Conservation (phyloP, 139 green algal genomes). For the Ettlia oleoabundans region DNA sequence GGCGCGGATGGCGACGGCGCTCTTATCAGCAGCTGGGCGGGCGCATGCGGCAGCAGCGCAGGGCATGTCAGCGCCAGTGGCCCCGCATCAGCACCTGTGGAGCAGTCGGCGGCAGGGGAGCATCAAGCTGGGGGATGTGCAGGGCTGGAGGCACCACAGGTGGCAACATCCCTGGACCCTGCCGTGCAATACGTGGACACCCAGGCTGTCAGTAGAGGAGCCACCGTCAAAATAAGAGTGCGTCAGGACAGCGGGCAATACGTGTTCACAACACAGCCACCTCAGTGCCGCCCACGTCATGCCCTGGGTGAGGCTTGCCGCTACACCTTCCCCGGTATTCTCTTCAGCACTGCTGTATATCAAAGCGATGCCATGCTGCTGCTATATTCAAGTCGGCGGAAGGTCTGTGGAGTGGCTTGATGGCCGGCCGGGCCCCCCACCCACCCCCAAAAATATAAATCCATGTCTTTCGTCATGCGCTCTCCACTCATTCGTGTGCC, state of each 20-base stretch:
- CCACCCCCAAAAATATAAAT: too few species aligned
- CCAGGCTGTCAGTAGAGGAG: slow-evolving; percentile 17
- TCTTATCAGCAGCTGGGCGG: slow-evolving; percentile 5
- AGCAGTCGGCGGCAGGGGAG: too few species aligned
- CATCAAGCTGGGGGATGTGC: neutral
- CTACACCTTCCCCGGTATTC: too few species aligned
- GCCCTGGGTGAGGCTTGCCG: slow-evolving; percentile 41
- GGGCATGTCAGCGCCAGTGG: too few species aligned
- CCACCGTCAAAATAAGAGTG: slow-evolving; percentile 43
- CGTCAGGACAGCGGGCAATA: slow-evolving; percentile 55
- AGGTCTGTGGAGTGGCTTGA: too few species aligned
- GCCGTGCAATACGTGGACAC: slow-evolving; percentile 65
- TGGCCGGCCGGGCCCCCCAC: too few species aligned
- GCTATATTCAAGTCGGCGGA: too few species aligned
- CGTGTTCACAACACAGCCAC: slow-evolving; percentile 51
- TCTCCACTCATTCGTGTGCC: too few species aligned
- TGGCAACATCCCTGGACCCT: slow-evolving; percentile 50
- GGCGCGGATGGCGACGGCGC: slow-evolving; percentile 1
- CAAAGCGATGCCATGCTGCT: too few species aligned
- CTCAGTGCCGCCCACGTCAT: slow-evolving; percentile 57
- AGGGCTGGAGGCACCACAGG: neutral
- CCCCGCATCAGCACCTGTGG: neutral
- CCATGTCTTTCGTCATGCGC: too few species aligned
- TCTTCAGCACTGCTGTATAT: too few species aligned
- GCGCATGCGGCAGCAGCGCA: neutral